phyloP scores from a whole-genome alignment of 768 basidiomycete species.

The Suillus cothurnatus region DNA sequence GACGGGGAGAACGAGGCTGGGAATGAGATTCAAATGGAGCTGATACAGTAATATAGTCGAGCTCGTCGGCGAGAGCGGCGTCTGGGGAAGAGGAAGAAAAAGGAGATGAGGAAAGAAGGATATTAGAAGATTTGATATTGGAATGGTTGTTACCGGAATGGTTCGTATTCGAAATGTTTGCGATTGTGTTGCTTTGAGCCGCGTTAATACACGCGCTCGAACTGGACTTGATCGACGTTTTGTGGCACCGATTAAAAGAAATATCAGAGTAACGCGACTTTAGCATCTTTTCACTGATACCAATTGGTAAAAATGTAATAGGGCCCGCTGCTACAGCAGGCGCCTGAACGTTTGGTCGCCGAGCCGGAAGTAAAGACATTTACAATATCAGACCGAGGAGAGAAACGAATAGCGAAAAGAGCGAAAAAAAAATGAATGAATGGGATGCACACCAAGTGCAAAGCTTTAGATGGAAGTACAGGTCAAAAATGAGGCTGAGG shows the following conservation, averaged over 20 bases:
- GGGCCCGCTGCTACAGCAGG: constrained; percentile 36
- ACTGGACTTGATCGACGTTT: constrained; percentile 22
- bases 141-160: constrained; percentile 12
- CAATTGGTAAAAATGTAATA: constrained; percentile 14
- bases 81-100: constrained; percentile 41
- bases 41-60: constrained; percentile 68
- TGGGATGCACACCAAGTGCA: background rate
- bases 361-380: constrained; percentile 22
- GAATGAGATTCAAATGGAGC: constrained; percentile 29
- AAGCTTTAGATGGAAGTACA: constrained; percentile 1
- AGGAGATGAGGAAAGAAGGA: constrained; percentile 52
- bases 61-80: constrained; percentile 60
- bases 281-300: constrained; percentile 43
- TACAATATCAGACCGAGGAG: constrained; percentile 9
- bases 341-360: constrained; percentile 23
- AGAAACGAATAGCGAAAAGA: background rate
- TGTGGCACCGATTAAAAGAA: constrained; percentile 33
- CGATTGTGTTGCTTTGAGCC: constrained; percentile 14
- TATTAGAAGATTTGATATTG: constrained; percentile 23
- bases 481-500: background rate
- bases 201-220: constrained; percentile 8
- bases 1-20: constrained; percentile 37
- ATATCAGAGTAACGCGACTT: constrained; percentile 54
- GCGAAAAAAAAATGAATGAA: constrained; percentile 8
- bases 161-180: constrained; percentile 16